Evolutionary conservation across 352 stramenopile species (phyloP), one percentile per base, ranked within the genome.

Genomic region (Globisporangium paddicum): DNA sequence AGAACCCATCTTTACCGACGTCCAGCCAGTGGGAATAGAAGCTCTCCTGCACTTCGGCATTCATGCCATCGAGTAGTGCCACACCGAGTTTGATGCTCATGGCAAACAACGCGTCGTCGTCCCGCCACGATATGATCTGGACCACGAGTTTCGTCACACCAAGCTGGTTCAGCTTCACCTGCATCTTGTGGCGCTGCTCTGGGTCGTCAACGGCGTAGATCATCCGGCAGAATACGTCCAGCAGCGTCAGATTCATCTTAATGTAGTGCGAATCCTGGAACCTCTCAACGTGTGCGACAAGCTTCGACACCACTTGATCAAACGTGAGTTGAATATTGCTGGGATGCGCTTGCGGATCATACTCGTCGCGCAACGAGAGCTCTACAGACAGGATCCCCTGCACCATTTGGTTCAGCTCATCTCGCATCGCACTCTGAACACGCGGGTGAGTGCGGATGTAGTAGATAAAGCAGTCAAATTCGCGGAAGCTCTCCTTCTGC

Each of bases 371-470:
- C 32, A 89, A 62, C 6, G 73, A 71, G 4, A 44, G 49, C 21
- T 90, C 74, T 4, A 90, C 68, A 0, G 58, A 68, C 16, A 91
- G 46, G 56, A 91, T 89, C 2, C 73, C 74, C 28, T 79, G 73
- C 0, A 91, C 80, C 81, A 91, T 91, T 26, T 73, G 66, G 21
- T 86, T 87, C 3, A 91, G 67, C n/a, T 91, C 81, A 28, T 86
- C 72, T 28, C 77, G 76, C 58, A 91, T 79, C 7, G 72, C 69
- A 10, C 21, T 57, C n/a, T 81, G 64, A 18, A 84, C 69, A 21
- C 66, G 66, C 8, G 67, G 58, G 32, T 90, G 67, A 1, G 45
- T 60, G 26, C 72, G 68, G 1, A 88, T 57, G 49, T 67, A 78
- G 21, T 53, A 38, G 10, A 89, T 44, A 44, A 89, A 83, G 14